Evolutionary conservation across 345 rosid genomes (phyloP).

Genomic region (Arabidopsis arenosa): DNA sequence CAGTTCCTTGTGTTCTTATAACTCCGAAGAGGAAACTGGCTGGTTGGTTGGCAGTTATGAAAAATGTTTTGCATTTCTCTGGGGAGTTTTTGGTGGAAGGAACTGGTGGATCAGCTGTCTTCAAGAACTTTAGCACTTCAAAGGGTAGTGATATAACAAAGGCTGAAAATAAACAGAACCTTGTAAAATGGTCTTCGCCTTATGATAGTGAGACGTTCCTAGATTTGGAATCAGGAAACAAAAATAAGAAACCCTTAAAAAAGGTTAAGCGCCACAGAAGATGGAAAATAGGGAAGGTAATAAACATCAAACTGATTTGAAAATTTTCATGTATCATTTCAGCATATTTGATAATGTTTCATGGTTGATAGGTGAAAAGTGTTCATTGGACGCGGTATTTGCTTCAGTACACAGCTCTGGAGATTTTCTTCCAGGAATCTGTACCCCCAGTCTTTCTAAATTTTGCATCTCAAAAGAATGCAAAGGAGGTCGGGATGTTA

Average conservation of each 20-base stretch:
- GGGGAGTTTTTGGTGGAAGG: slow-evolving; percentile 95
- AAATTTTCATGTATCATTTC: slow-evolving; percentile 28
- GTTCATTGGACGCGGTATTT: slow-evolving; percentile 96
- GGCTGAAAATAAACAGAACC: slow-evolving; percentile 65
- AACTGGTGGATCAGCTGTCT: slow-evolving; percentile 84
- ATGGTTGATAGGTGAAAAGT: slow-evolving; percentile 65
- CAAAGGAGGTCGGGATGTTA: slow-evolving; percentile 84
- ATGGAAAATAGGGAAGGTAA: slow-evolving; percentile 89
- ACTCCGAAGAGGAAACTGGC: slow-evolving; percentile 93
- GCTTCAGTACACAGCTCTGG: slow-evolving; percentile 90
- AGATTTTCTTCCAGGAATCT: slow-evolving; percentile 80
- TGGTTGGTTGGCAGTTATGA: slow-evolving; percentile 84
- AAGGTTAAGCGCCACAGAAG: slow-evolving; percentile 86
- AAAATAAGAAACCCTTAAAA: slow-evolving; percentile 57
- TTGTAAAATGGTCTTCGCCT: slow-evolving; percentile 59
- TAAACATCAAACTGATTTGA: slow-evolving; percentile 26
- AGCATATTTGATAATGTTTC: slow-evolving; percentile 34
- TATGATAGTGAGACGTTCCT: slow-evolving; percentile 53
- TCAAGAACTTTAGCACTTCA: slow-evolving; percentile 65
- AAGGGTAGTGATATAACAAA: slow-evolving; percentile 58
- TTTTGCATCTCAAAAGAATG: slow-evolving; percentile 79
- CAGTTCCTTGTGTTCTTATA: slow-evolving; percentile 84
- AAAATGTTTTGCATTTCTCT: slow-evolving; percentile 83
- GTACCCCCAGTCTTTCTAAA: slow-evolving; percentile 78
- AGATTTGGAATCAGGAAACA: slow-evolving; percentile 57